Evolutionary conservation across 768 basidiomycete species (phyloP), one percentile per base, ranked within the genome.

Genomic region (Psilocybe azurescens): DNA sequence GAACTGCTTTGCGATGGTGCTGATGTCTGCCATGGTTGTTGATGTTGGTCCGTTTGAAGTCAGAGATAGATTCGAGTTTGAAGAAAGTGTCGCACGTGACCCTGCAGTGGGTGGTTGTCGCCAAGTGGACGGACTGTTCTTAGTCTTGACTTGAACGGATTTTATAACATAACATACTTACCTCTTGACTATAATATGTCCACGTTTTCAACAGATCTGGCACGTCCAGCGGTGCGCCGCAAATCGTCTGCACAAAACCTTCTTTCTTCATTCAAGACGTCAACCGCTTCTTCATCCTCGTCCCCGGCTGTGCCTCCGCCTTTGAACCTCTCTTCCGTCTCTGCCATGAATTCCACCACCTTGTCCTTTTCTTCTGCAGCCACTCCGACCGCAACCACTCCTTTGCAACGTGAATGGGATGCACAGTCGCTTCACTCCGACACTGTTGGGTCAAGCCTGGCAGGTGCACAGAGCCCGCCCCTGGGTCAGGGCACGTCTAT

Each of bases 241-340:
- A 95, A 94, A 78, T 91, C 91, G 18, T 93, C 91, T 10, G 92
- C 89, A 10, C 92, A 90, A 78, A 92, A 94, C 75, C 81, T 94
- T 51, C 83, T 95, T 36, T 86, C 87, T 7, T 88, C 89, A 47
- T 93, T 93, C 84, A 93, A 88, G 75, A 67, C 76, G 46, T 63
- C 64, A 60, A 60, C 66, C 54, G 61, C 71, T 8, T 65, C 72
- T 11, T 66, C 74, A 11, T 62, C 79, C 48, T 61, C 68, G 52
- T 62, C 69, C 71, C 3, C 78, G 55, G n/a, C 52, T 36, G 65
- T 74, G 9, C 74, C 77, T 33, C 68, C 77, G 18, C 75, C 79
- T 16, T 70, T 74, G 47, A 72, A 73, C 53, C 66, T 75, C 50
- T 70, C 70, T 24, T 68, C 72, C 39, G 77, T 79, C 49, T 74